phyloP scores from a whole-genome alignment of 139 green algal species.

The Asterochloris erici region DNA sequence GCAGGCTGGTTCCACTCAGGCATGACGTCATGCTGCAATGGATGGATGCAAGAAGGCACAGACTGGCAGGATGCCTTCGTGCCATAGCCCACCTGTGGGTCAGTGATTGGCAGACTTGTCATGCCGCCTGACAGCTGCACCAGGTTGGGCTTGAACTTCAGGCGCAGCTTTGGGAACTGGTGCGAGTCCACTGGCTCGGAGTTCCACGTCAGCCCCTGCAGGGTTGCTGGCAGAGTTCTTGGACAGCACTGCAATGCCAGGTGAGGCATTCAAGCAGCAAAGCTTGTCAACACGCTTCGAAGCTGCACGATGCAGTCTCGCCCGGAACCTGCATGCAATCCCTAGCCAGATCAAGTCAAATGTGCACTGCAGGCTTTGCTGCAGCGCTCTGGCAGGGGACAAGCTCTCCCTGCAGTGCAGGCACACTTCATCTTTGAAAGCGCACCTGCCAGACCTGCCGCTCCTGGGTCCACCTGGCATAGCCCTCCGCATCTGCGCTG shows the following conservation, averaged over 20 bases:
- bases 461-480: conserved; percentile 67
- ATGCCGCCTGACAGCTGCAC: conserved; percentile 81
- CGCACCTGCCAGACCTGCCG: conserved; percentile 66
- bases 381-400: neutral
- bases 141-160: conserved; percentile 81
- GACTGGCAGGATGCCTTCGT: neutral
- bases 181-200: conserved; percentile 41
- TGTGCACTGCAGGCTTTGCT: neutral
- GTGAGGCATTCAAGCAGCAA: too few relatives aligned
- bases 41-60: neutral
- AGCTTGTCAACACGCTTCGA: too few relatives aligned
- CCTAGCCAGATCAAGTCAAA: neutral
- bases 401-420: too few relatives aligned
- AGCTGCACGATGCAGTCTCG: too few relatives aligned
- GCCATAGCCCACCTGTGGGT: conserved; percentile 18
- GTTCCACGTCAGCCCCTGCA: conserved; percentile 53
- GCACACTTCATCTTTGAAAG: neutral
- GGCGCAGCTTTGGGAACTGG: conserved; percentile 76
- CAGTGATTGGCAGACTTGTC: conserved; percentile 65
- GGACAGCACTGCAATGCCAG: too few relatives aligned
- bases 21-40: neutral
- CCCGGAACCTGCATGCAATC: too few relatives aligned
- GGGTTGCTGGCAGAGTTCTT: neutral
- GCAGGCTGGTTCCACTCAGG: neutral
- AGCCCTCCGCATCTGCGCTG: conserved; percentile 55